Base-by-base conservation (phyloP, 805 yeast species). In the Ogataea pini region DNA sequence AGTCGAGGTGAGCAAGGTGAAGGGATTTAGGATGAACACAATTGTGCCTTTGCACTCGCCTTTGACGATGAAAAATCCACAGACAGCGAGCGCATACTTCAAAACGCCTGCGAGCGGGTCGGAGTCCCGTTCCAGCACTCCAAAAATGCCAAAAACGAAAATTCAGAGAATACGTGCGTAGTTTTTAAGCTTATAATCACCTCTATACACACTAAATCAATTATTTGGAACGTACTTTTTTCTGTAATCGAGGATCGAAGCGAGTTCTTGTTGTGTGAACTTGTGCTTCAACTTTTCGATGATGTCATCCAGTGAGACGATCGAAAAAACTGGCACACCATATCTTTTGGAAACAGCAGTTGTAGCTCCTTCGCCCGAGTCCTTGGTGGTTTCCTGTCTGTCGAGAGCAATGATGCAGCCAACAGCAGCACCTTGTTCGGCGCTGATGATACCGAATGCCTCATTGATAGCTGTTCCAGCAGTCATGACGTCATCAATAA, bases 381-480 rank as follows among this genome's bases (percentile, higher is more conserved):
- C 85, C 27, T 74, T 79, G 31, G 87, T 85, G 42, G 94, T 83
- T 72, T 94, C 99, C 75, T 91, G 96, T 76, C 99, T 85, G 69
- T 94, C 99, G 58, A 94, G 79, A 7, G 97, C 96, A 62, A 94
- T 88, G 51, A 90, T 84, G 48, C 89, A 80, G 7, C 96, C 98
- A 40, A 83, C 87, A 18, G 89, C 85, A 12, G 71, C 62, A 42
- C 97, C 99, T 29, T 79, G 72, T 56, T 83, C 92, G 20, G 61
- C 69, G 20, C 71, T 70, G 59, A 94, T 89, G 61, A 94, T 86
- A 42, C 77, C 81, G 60, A 88, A 86, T 0, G 98, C 97, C 71
- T 94, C 98, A 60, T 86, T 86, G 65, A 91, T 90, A 42, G 99
- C 98, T 50, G 98, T 94, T 34, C 99, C 99, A 1, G 98, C 98